These are phyloP conservation scores for Suillus bovinus DNA, from an alignment of 768 basidiomycete species.

Conservation along the genomic window DNA sequence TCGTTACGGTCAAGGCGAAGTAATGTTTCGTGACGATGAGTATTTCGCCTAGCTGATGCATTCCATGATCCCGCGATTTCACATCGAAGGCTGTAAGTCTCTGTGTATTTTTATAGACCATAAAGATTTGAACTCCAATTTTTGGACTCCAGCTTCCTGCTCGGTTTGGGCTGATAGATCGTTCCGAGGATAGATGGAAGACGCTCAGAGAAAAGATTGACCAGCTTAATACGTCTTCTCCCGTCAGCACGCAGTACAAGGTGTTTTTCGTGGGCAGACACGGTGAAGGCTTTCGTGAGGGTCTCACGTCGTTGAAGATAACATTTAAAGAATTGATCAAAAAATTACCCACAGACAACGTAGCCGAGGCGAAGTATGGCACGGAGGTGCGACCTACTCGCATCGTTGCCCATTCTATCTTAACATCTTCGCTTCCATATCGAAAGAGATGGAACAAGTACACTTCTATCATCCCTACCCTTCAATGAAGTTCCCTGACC, in stretches of 20 bases:
- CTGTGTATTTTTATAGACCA: neutral
- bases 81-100: neutral
- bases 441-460: conserved; percentile 61
- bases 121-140: neutral
- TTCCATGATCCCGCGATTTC: neutral
- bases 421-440: neutral
- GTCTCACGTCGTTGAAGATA: conserved; percentile 42
- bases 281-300: conserved; percentile 71
- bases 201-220: conserved; percentile 43
- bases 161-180: conserved; percentile 60
- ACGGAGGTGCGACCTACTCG: conserved; percentile 32
- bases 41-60: neutral
- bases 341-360: conserved; percentile 63
- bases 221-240: conserved; percentile 46
- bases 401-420: neutral
- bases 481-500: neutral
- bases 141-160: conserved; percentile 44
- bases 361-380: conserved; percentile 68
- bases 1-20: neutral
- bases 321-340: conserved; percentile 45
- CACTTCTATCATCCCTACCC: conserved; percentile 18
- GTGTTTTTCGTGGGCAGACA: conserved; percentile 68
- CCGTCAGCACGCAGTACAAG: conserved; percentile 50
- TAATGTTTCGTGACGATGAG: neutral
- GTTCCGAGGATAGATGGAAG: conserved; percentile 49